Base-by-base conservation (phyloP, 495 filamentous ascomycete genomes). In the Cercophora newfieldiana region DNA sequence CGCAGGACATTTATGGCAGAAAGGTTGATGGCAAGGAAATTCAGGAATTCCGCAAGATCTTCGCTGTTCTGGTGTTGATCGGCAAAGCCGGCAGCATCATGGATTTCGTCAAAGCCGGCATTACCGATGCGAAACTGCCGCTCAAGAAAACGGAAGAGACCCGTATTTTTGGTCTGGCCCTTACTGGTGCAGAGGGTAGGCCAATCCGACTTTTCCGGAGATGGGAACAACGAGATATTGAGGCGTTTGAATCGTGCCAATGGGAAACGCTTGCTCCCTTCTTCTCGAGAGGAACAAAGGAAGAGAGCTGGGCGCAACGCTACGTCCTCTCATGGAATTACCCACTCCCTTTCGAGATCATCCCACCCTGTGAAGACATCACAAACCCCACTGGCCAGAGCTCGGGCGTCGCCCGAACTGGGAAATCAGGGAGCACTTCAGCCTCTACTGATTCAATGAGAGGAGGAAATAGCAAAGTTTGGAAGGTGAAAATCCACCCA, bases 321-420 rank as follows among this genome's bases (percentile, higher is more conserved):
- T 60, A 60, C 57, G 57, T 47, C 12, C 57, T 60, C 6, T 47
- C 31, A 7, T 60, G 1, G 31, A 0, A 22, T 1, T 31, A 26
- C 3, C 57, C 57, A 8, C 33, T 60, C 5, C 57, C 57, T 4
- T 60, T 60, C 21, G 31, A 60, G 31, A 25, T 60, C 31, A 60
- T 60, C 21, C n/a, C n/a, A n/a, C n/a, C n/a, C n/a, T n/a, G n/a
- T n/a, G n/a, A n/a, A n/a, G n/a, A n/a, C n/a, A n/a, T n/a, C n/a
- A n/a, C n/a, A n/a, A n/a, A n/a, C n/a, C n/a, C n/a, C n/a, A n/a
- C n/a, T n/a, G n/a, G n/a, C n/a, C n/a, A n/a, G n/a, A n/a, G n/a
- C n/a, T n/a, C n/a, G n/a, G n/a, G 30, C 30, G 26, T 5, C 16
- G 57, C 3, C 7, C 37, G 29, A 28, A 44, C 29, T 7, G 31